These are phyloP conservation scores for Penicillium sp. DNA, from an alignment of 2,329 filamentous ascomycete genomes.

Conservation along the genomic window DNA sequence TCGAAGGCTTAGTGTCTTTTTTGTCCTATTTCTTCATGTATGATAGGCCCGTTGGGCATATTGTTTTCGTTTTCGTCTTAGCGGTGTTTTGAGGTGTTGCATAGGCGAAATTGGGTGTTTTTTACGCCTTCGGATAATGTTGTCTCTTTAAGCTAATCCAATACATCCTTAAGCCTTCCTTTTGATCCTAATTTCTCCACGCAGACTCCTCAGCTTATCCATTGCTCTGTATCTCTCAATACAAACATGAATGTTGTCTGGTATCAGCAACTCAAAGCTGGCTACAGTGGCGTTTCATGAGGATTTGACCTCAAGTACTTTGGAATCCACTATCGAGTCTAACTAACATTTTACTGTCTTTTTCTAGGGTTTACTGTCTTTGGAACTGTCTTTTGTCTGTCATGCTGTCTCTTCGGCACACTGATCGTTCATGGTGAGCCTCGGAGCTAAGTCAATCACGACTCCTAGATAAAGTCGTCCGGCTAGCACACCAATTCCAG, in stretches of 20 bases:
- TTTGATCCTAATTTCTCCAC: not conserved
- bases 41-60: not conserved
- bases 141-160: not conserved
- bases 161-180: not conserved
- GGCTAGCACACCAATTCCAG: too few species aligned
- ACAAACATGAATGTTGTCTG: not conserved
- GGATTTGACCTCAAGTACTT: too few species aligned
- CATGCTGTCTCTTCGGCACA: too few species aligned
- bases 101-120: not conserved
- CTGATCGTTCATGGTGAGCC: too few species aligned
- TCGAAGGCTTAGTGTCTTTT: slow-evolving; percentile 11
- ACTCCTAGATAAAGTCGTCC: too few species aligned
- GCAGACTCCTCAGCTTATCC: not conserved
- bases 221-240: not conserved
- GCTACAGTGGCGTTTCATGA: too few species aligned
- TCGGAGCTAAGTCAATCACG: too few species aligned
- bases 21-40: not conserved
- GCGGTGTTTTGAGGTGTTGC: not conserved
- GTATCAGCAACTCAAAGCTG: not conserved
- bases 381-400: too few species aligned
- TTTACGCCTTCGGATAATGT: not conserved
- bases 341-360: too few species aligned
- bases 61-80: not conserved
- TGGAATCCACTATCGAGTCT: too few species aligned
- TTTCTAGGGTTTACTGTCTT: too few species aligned